Evolutionary conservation across 805 yeast species (phyloP).

Genomic region (Myxozyma neotropica): DNA sequence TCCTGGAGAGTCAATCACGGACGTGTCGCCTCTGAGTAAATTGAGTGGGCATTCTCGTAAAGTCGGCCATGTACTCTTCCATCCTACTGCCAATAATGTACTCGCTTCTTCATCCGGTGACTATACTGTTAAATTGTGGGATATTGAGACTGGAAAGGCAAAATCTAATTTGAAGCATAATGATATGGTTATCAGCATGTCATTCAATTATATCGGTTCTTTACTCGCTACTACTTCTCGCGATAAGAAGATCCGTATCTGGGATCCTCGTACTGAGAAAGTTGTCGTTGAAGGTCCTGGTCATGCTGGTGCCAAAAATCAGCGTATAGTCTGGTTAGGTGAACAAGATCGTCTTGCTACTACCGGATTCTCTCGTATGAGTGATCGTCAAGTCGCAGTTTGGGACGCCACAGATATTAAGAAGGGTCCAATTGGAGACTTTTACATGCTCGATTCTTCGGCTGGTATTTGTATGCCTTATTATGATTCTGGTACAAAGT

Average conservation of each 20-base stretch:
- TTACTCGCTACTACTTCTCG: conserved; percentile 85
- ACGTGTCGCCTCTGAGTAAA: conserved; percentile 68
- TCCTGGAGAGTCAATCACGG: conserved; percentile 57
- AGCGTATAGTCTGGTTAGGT: conserved; percentile 90
- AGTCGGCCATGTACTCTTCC: conserved; percentile 88
- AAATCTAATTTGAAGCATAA: conserved; percentile 77
- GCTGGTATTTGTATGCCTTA: conserved; percentile 94
- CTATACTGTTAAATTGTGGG: conserved; percentile 90
- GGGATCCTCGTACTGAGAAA: conserved; percentile 82
- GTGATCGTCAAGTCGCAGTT: conserved; percentile 92
- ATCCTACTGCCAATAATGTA: conserved; percentile 84
- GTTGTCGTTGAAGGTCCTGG: conserved; percentile 82
- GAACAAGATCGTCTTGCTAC: conserved; percentile 81
- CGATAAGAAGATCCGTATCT: conserved; percentile 85
- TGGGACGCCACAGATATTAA: conserved; percentile 82
- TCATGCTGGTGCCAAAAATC: conserved; percentile 89
- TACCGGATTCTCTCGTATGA: conserved; percentile 89
- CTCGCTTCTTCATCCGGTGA: conserved; percentile 91
- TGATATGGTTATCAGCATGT: conserved; percentile 89
- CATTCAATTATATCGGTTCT: conserved; percentile 88
- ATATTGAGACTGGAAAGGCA: conserved; percentile 72
- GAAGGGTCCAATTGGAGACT: conserved; percentile 87
- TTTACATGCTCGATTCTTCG: conserved; percentile 80
- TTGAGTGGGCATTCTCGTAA: conserved; percentile 82
- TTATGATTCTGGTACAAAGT: conserved; percentile 76